phyloP scores from a whole-genome alignment of 805 yeast species.

The Cyberlindnera amylophila region DNA sequence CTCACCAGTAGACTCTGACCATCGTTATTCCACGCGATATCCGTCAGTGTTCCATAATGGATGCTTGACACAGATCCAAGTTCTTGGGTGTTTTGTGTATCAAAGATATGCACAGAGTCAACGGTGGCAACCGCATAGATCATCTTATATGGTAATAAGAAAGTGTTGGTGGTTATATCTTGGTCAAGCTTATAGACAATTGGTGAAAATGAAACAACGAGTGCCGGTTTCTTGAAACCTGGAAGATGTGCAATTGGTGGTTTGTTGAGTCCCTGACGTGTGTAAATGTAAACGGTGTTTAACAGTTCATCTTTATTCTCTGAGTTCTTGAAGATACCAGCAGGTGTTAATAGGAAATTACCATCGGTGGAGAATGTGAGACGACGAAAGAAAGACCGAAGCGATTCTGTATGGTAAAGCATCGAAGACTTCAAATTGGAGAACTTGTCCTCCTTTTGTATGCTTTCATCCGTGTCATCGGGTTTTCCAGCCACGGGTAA shows the following conservation, averaged over 20 bases:
- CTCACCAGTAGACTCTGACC: slow-evolving; percentile 69
- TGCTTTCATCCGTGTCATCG: background rate
- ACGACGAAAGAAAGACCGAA: slow-evolving; percentile 87
- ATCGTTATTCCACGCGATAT: slow-evolving; percentile 77
- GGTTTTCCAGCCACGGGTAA: slow-evolving; percentile 35
- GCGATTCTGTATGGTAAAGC: slow-evolving; percentile 79
- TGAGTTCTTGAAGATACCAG: slow-evolving; percentile 54
- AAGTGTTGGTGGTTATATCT: slow-evolving; percentile 27
- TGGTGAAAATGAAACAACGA: slow-evolving; percentile 79
- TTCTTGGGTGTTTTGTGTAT: slow-evolving; percentile 67
- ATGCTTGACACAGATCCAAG: slow-evolving; percentile 71
- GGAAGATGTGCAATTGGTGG: slow-evolving; percentile 80
- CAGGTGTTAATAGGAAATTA: slow-evolving; percentile 65
- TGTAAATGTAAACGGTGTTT: slow-evolving; percentile 77
- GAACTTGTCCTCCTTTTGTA: slow-evolving; percentile 17
- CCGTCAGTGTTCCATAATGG: slow-evolving; percentile 88
- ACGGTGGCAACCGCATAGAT: slow-evolving; percentile 92
- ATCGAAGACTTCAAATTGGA: slow-evolving; percentile 33
- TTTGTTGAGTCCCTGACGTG: slow-evolving; percentile 61
- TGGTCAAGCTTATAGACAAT: slow-evolving; percentile 42
- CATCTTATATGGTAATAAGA: slow-evolving; percentile 71
- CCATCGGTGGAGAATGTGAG: slow-evolving; percentile 91
- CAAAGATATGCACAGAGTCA: slow-evolving; percentile 77
- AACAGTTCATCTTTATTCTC: slow-evolving; percentile 37
- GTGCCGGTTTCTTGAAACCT: slow-evolving; percentile 77